These are phyloP conservation scores for Schizochytrium sp. DNA, from an alignment of 108 stramenopile species.

Conservation along the genomic window DNA sequence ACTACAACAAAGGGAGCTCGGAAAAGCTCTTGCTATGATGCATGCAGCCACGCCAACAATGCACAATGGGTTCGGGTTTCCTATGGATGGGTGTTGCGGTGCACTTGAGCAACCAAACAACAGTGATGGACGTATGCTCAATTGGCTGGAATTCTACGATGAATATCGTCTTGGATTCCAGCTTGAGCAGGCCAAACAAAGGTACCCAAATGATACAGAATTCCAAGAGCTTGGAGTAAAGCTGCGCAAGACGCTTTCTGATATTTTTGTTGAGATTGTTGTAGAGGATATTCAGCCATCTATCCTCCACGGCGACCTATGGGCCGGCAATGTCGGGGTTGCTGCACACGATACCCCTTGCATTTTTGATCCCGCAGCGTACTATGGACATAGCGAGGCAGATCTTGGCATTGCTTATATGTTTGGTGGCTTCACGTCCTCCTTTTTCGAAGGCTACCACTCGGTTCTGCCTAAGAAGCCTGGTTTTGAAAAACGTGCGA, in stretches of 20 bases:
- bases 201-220: conserved; percentile 1
- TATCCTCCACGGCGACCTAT: conserved; percentile 77
- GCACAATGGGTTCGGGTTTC: neutral
- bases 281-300: conserved; percentile 72
- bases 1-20: neutral
- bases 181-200: neutral
- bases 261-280: neutral
- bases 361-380: conserved; percentile 75
- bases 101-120: conserved; percentile 38
- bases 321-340: conserved; percentile 76
- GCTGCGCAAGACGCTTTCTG: neutral
- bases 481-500: conserved; percentile 74
- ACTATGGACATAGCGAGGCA: conserved; percentile 76
- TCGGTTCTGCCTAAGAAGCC: conserved; percentile 72
- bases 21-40: neutral
- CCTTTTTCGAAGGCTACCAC: conserved; percentile 75
- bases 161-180: conserved; percentile 25
- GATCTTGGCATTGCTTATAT: conserved; percentile 77
- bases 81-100: conserved; percentile 13
- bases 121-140: neutral
- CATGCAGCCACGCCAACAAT: neutral
- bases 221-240: neutral
- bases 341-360: conserved; percentile 72
- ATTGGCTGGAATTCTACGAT: conserved; percentile 2
- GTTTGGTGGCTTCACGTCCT: conserved; percentile 70